These are phyloP conservation scores for Clitopilus passeckerianus DNA, from an alignment of 768 basidiomycete genomes.

Conservation along the genomic window DNA sequence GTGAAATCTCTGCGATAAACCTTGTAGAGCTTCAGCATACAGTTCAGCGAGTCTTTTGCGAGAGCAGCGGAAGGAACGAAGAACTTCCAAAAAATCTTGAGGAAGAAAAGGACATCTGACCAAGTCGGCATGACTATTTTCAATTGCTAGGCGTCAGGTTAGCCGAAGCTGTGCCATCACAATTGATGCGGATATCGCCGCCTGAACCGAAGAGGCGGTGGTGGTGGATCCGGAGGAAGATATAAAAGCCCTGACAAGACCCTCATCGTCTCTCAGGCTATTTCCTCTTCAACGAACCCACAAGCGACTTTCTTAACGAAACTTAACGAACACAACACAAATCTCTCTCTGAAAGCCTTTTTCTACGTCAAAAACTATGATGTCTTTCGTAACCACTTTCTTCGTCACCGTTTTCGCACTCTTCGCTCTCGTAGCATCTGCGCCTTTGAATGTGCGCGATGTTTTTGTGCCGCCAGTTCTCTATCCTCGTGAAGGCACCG, in stretches of 20 bases:
- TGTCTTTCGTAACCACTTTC: slow-evolving; percentile 9
- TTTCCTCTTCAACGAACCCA: neutral
- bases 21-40: neutral
- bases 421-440: slow-evolving; percentile 21
- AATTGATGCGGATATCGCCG: neutral
- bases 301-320: neutral
- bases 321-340: neutral
- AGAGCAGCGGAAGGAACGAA: slow-evolving; percentile 10
- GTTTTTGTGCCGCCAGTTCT: slow-evolving; percentile 42
- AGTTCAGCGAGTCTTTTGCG: slow-evolving; percentile 2
- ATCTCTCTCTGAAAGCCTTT: neutral
- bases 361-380: slow-evolving; percentile 7
- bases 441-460: slow-evolving; percentile 34
- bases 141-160: neutral
- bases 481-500: slow-evolving; percentile 25
- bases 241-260: slow-evolving; percentile 11
- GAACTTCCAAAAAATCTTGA: neutral
- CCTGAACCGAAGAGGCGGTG: slow-evolving; percentile 4
- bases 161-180: neutral
- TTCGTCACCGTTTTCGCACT: slow-evolving; percentile 12
- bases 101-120: slow-evolving; percentile 5
- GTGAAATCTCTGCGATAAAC: neutral
- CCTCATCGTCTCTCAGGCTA: slow-evolving; percentile 5
- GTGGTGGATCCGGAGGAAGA: slow-evolving; percentile 4
- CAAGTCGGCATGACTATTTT: slow-evolving; percentile 1